A percentile compares a stretch with the other conserved stretches of the same genome.
Evolutionary conservation across 768 basidiomycete genomes (phyloP).

Genomic region (Psilocybe tampanensis): DNA sequence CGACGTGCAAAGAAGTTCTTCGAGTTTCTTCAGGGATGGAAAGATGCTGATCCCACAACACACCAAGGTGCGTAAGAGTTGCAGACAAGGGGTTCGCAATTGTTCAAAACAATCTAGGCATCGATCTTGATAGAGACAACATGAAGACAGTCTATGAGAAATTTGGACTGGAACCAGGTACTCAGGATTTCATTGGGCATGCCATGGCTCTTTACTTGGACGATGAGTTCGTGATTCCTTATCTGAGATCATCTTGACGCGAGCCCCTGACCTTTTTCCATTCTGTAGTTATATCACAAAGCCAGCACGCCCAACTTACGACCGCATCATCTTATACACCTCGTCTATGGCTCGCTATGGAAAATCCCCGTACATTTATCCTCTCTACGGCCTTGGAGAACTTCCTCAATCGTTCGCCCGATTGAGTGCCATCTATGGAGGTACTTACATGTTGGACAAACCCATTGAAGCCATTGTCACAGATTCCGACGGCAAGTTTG

Average conservation of each 20-base stretch:
- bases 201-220: constrained; percentile 99
- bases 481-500: constrained; percentile 83
- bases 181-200: constrained; percentile 98
- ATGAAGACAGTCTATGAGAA: constrained; percentile 97
- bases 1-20: constrained; percentile 98
- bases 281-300: constrained; percentile 95
- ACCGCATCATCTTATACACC: constrained; percentile 96
- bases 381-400: constrained; percentile 97
- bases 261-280: not conserved
- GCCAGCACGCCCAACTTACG: constrained; percentile 86
- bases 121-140: constrained; percentile 86
- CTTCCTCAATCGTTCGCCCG: constrained; percentile 99
- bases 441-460: constrained; percentile 99
- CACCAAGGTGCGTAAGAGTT: constrained; percentile 73
- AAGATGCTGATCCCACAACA: constrained; percentile 91
- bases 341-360: constrained; percentile 99
- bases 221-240: constrained; percentile 74
- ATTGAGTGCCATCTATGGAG: constrained; percentile 97
- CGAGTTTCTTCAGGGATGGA: constrained; percentile 94
- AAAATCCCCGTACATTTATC: constrained; percentile 99
- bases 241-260: not conserved
- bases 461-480: constrained; percentile 88
- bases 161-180: constrained; percentile 95
- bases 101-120: constrained; percentile 46
- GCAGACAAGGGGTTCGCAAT: not conserved